These are phyloP conservation scores for Aspergillus ruber DNA, from an alignment of 2,329 filamentous ascomycete species.

Conservation along the genomic window DNA sequence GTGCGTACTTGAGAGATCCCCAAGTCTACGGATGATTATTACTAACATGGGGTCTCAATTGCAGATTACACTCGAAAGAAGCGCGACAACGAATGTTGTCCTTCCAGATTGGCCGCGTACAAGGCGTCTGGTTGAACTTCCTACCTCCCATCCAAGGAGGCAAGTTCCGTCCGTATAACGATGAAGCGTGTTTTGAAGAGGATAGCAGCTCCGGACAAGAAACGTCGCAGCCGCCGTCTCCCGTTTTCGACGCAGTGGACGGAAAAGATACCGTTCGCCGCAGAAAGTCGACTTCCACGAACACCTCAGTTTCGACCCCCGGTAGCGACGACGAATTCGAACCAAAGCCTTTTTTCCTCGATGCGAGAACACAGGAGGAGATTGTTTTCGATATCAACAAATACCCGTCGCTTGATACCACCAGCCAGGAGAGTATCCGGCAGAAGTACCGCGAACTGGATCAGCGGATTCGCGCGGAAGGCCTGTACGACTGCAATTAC, in stretches of 20 bases:
- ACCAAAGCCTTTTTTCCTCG: conserved; percentile 56
- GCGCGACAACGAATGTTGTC: conserved; percentile 68
- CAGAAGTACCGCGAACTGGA: conserved; percentile 75
- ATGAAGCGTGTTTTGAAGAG: conserved; percentile 38
- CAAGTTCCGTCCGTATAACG: conserved; percentile 56
- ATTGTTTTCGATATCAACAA: conserved; percentile 69
- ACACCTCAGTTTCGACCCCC: conserved; percentile 24
- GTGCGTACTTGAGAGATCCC: conserved; percentile 51
- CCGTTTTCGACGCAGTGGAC: conserved; percentile 52
- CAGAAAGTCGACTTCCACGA: conserved; percentile 24
- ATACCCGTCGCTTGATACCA: conserved; percentile 70
- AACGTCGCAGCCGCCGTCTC: conserved; percentile 52
- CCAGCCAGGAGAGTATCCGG: conserved; percentile 69
- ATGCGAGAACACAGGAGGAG: conserved; percentile 66
- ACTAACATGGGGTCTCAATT: conserved; percentile 13
- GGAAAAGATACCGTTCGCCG: conserved; percentile 29
- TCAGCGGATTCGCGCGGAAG: conserved; percentile 63
- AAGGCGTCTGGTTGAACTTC: conserved; percentile 82
- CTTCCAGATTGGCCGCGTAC: conserved; percentile 76
- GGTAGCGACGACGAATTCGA: conserved; percentile 19
- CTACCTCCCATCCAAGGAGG: conserved; percentile 87
- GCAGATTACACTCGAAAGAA: conserved; percentile 73
- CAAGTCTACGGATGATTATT: conserved; percentile 3
- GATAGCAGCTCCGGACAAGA: conserved; percentile 45
- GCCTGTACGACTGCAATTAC: conserved; percentile 81